phyloP scores from a whole-genome alignment of 495 filamentous ascomycete genomes.

The Neurospora intermedia region DNA sequence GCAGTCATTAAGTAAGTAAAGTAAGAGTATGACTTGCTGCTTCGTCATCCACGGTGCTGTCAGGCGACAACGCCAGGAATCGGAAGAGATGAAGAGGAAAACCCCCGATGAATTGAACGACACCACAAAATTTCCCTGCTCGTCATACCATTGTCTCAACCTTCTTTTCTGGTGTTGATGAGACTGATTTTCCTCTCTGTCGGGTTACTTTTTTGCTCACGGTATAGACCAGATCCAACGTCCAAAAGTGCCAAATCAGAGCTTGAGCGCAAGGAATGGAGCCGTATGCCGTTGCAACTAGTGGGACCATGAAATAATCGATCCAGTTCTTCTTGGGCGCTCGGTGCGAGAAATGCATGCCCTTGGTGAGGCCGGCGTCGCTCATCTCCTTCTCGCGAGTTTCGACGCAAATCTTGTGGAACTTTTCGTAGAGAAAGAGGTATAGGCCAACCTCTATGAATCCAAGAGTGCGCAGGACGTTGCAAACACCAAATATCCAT shows the following conservation, averaged over 20 bases:
- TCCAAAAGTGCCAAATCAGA: conserved; percentile 56
- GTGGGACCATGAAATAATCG: conserved; percentile 47
- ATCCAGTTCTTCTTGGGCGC: conserved; percentile 40
- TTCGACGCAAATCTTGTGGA: conserved; percentile 46
- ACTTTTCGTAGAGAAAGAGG: conserved; percentile 51
- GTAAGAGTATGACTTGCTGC: background rate
- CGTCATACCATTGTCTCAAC: conserved; percentile 31
- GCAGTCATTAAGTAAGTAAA: background rate
- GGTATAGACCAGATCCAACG: conserved; percentile 51
- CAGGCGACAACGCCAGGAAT: conserved; percentile 5
- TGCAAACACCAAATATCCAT: conserved; percentile 46
- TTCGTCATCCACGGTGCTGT: background rate
- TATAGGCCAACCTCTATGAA: conserved; percentile 49
- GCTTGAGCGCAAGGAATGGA: conserved; percentile 52
- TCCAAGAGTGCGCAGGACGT: conserved; percentile 44
- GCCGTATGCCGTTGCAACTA: conserved; percentile 52
- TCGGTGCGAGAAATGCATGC: conserved; percentile 48
- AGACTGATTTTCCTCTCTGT: conserved; percentile 32
- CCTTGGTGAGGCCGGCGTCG: conserved; percentile 44
- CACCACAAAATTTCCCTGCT: background rate
- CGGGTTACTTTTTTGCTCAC: conserved; percentile 54
- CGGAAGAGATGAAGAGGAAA: conserved; percentile 2
- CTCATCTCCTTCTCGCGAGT: conserved; percentile 53
- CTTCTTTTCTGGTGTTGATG: conserved; percentile 9
- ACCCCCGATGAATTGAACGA: background rate